Percentiles rank a stretch among this genome's conserved stretches.
Evolutionary conservation across 306 rosid species (phyloP).

Genomic region (Inga leiocalycina): DNA sequence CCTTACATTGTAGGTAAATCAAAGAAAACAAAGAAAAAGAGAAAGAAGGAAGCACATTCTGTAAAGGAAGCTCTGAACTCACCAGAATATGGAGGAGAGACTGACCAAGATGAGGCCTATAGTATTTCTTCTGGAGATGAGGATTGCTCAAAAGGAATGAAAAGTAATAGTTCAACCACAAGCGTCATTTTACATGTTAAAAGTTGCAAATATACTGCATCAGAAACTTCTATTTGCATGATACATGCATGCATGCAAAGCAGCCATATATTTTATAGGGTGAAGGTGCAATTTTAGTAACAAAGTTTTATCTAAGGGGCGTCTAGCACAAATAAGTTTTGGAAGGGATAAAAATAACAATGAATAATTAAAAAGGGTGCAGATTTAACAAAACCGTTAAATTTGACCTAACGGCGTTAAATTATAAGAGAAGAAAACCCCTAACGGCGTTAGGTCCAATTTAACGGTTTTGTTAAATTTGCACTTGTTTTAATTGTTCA

Average conservation of each 20-base stretch:
- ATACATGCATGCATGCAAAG: background rate
- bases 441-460: too few relatives aligned
- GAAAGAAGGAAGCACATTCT: constrained; percentile 32
- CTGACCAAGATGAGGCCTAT: constrained; percentile 39
- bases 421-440: too few relatives aligned
- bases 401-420: too few relatives aligned
- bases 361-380: too few relatives aligned
- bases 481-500: too few relatives aligned
- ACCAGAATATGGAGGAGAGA: constrained; percentile 31
- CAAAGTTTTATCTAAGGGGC: too few relatives aligned
- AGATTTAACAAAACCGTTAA: too few relatives aligned
- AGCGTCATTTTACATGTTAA: constrained; percentile 13
- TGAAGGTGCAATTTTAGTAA: too few relatives aligned
- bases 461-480: too few relatives aligned
- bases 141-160: constrained; percentile 58
- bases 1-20: constrained; percentile 52
- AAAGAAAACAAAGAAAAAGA: constrained; percentile 57
- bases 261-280: background rate
- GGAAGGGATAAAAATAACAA: too few relatives aligned
- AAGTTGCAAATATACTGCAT: background rate
- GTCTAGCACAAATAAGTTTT: too few relatives aligned
- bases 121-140: constrained; percentile 49
- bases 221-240: constrained; percentile 6
- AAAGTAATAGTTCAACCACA: constrained; percentile 42
- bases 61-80: constrained; percentile 38